Conservation (phyloP, 768 basidiomycete species). For the Arthromyces matolae region DNA sequence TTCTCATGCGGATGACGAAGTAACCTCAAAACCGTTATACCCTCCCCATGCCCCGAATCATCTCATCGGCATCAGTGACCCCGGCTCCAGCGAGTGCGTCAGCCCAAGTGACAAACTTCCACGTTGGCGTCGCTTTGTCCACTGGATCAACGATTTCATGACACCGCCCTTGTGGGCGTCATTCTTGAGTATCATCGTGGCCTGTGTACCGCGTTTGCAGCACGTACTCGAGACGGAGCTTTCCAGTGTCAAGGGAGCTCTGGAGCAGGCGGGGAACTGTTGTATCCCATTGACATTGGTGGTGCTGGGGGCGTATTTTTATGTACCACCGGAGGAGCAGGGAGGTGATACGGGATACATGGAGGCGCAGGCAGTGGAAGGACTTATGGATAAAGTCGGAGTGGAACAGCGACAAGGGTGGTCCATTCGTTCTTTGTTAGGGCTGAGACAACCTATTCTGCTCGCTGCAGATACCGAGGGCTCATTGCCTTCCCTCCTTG, state of each 20-base stretch:
- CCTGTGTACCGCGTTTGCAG: slow-evolving; percentile 73
- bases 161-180: slow-evolving; percentile 87
- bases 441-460: slow-evolving; percentile 21
- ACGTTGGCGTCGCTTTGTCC: slow-evolving; percentile 23
- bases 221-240: slow-evolving; percentile 60
- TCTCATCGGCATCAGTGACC: background rate
- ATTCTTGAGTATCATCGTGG: slow-evolving; percentile 69
- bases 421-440: slow-evolving; percentile 40
- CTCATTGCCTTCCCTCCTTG: too few species aligned
- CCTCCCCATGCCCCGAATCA: background rate
- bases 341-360: slow-evolving; percentile 5
- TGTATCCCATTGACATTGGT: slow-evolving; percentile 87
- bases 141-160: too few species aligned
- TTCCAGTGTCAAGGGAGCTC: slow-evolving; percentile 62
- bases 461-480: background rate
- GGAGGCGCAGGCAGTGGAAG: background rate
- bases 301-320: slow-evolving; percentile 93
- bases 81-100: background rate
- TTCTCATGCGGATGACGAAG: slow-evolving; percentile 12
- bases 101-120: slow-evolving; percentile 4
- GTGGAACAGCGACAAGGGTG: too few species aligned
- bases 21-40: too few species aligned
- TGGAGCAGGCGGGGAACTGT: slow-evolving; percentile 67
- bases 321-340: slow-evolving; percentile 29
- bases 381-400: too few species aligned